Conservation (phyloP, 1,284 basidiomycete species). For the Mycosarcoma maydis region DNA sequence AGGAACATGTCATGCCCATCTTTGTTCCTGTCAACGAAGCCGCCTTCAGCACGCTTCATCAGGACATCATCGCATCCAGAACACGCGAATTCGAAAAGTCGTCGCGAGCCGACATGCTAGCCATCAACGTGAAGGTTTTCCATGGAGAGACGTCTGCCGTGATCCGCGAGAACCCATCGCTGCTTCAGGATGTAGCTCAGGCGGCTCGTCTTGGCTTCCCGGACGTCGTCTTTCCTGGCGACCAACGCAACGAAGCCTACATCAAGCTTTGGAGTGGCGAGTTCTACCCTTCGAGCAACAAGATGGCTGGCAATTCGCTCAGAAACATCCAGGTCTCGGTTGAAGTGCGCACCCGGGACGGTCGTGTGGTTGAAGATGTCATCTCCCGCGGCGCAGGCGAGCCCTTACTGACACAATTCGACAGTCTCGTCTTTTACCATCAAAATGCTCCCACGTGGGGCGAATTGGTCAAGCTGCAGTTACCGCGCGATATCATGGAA, state of each 20-base stretch:
- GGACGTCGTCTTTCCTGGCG: conserved; percentile 93
- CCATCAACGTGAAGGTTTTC: conserved; percentile 88
- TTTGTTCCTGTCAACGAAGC: conserved; percentile 83
- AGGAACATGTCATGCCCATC: conserved; percentile 88
- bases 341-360: conserved; percentile 83
- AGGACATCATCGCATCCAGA: conserved; percentile 87
- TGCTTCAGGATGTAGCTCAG: conserved; percentile 83
- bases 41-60: conserved; percentile 90
- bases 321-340: conserved; percentile 86
- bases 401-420: conserved; percentile 79
- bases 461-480: conserved; percentile 85
- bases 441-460: conserved; percentile 80
- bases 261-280: conserved; percentile 72
- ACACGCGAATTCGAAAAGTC: conserved; percentile 85
- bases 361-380: conserved; percentile 77
- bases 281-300: conserved; percentile 56
- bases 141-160: conserved; percentile 81
- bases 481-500: conserved; percentile 77
- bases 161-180: conserved; percentile 82
- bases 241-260: conserved; percentile 91
- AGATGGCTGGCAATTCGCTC: conserved; percentile 51
- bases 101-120: conserved; percentile 83
- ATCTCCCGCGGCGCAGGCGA: conserved; percentile 88
- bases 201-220: conserved; percentile 93
- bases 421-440: conserved; percentile 78